Evolutionary conservation across 345 rosid species (phyloP).

Genomic region (Hibiscus mutabilis): DNA sequence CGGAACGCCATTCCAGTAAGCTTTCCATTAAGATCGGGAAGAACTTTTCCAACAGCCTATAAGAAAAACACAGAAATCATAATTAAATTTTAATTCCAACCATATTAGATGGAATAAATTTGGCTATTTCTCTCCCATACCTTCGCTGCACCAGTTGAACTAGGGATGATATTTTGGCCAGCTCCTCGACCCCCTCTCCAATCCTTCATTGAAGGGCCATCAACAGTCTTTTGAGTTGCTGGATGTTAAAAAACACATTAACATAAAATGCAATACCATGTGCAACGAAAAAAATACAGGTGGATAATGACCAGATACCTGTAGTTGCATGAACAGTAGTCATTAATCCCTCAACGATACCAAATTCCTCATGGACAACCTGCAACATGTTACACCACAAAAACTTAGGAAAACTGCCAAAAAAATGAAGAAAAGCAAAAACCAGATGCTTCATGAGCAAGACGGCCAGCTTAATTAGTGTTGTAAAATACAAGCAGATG

Average conservation of each 20-base stretch:
- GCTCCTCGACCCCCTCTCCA: slow-evolving; percentile 99
- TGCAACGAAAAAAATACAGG: neutral
- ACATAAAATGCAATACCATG: neutral
- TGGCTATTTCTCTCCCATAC: slow-evolving; percentile 24
- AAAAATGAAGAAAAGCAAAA: neutral
- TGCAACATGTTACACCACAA: slow-evolving; percentile 19
- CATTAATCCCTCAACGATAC: slow-evolving; percentile 95
- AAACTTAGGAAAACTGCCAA: neutral
- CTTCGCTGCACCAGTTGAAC: slow-evolving; percentile 99
- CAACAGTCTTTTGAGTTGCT: slow-evolving; percentile 47
- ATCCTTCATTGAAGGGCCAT: slow-evolving; percentile 98
- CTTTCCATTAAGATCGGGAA: neutral
- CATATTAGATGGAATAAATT: neutral
- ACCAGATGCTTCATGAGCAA: neutral
- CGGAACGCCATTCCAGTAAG: neutral
- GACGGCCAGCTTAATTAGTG: neutral
- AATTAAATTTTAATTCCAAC: neutral
- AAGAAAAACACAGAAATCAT: neutral
- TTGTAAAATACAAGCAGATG: neutral
- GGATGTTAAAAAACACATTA: slow-evolving; percentile 24
- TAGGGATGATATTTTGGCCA: slow-evolving; percentile 95
- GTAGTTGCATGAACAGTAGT: slow-evolving; percentile 99
- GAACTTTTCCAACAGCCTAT: neutral
- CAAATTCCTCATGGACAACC: slow-evolving; percentile 99
- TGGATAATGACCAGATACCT: slow-evolving; percentile 39